Percentiles rank a stretch among this genome's conserved stretches.
Conservation (phyloP, 2,329 filamentous ascomycete species). For the Aspergillus sp. region DNA sequence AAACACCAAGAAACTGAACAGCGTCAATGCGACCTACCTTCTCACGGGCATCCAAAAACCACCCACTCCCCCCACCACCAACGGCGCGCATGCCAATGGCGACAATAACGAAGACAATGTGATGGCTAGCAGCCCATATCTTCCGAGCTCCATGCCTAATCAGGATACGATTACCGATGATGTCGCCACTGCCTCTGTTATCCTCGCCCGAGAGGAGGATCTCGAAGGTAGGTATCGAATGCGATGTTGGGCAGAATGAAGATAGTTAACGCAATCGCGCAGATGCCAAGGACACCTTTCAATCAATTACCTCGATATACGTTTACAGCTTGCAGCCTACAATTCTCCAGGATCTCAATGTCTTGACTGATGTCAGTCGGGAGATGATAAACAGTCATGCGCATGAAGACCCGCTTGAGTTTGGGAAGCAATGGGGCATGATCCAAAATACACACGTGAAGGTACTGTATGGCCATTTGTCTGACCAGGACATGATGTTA, state of each 20-base stretch:
- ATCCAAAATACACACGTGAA: conserved; percentile 72
- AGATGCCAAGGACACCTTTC: conserved; percentile 69
- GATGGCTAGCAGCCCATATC: conserved; percentile 66
- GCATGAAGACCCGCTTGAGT: conserved; percentile 59
- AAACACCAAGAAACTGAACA: conserved; percentile 70
- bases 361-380: conserved; percentile 68
- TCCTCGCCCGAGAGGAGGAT: conserved; percentile 70
- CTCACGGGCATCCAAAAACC: conserved; percentile 67
- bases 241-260: not conserved
- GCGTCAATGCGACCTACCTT: conserved; percentile 90
- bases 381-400: conserved; percentile 59
- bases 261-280: not conserved
- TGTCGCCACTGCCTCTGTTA: conserved; percentile 58
- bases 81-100: conserved; percentile 47
- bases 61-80: conserved; percentile 33
- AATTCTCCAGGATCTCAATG: conserved; percentile 68
- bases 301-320: conserved; percentile 75
- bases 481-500: not conserved
- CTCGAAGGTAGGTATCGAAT: conserved; percentile 57
- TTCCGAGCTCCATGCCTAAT: conserved; percentile 65
- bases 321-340: conserved; percentile 80
- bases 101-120: conserved; percentile 60
- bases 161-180: conserved; percentile 51
- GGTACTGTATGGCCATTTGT: conserved; percentile 30
- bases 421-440: conserved; percentile 65